A percentile compares a stretch with the other conserved stretches of the same genome.
These are phyloP conservation scores for Centaurea solstitialis DNA, from an alignment of 129 eudicot species.

Conservation along the genomic window DNA sequence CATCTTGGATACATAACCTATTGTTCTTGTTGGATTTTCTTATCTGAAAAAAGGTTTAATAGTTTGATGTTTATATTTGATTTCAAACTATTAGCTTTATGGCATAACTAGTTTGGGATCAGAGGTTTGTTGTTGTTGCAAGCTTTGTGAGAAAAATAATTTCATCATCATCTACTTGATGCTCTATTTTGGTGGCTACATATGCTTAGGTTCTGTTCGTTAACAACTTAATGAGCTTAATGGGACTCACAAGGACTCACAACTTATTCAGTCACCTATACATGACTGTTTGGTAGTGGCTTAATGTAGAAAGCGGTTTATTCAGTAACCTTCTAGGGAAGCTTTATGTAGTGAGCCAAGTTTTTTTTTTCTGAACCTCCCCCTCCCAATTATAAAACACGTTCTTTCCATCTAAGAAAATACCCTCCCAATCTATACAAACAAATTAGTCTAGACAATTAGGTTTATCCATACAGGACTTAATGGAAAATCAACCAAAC, in stretches of 20 bases:
- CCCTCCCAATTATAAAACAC: not conserved
- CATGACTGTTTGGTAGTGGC: not conserved
- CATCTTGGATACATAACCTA: not conserved
- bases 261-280: not conserved
- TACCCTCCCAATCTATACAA: not conserved
- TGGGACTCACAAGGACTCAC: not conserved
- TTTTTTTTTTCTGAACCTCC: not conserved
- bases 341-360: not conserved
- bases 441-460: not conserved
- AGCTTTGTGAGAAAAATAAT: constrained; percentile 15
- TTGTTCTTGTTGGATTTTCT: constrained; percentile 13
- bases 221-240: not conserved
- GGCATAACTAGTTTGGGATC: constrained; percentile 8
- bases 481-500: not conserved
- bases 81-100: not conserved
- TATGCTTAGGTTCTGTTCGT: not conserved
- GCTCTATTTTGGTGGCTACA: not conserved
- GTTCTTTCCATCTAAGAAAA: not conserved
- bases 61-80: not conserved
- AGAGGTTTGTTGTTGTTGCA: not conserved
- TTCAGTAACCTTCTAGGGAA: not conserved
- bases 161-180: not conserved
- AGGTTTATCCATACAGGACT: not conserved
- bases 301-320: not conserved
- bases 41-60: not conserved